phyloP scores from a whole-genome alignment of 345 rosid genomes.

The Arabidopsis thaliana region DNA sequence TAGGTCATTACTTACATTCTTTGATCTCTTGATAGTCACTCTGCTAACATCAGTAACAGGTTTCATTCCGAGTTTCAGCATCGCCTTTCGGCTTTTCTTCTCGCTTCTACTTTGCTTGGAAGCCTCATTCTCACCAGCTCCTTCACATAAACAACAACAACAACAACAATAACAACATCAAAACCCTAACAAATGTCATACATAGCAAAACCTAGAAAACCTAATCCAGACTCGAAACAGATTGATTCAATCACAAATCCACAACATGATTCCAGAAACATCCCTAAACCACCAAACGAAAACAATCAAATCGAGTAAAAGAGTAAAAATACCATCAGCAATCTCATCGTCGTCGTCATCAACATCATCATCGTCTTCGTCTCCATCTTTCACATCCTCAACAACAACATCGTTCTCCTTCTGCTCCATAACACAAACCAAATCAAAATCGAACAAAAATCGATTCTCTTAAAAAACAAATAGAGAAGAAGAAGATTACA shows the following conservation, averaged over 20 bases:
- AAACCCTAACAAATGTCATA: background rate
- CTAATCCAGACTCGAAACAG: background rate
- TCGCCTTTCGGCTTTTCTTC: constrained; percentile 87
- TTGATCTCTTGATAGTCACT: constrained; percentile 86
- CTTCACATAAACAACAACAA: constrained; percentile 4
- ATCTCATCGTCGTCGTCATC: constrained; percentile 74
- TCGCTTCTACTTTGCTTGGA: constrained; percentile 91
- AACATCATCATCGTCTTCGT: constrained; percentile 70
- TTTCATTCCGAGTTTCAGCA: constrained; percentile 88
- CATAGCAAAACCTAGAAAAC: background rate
- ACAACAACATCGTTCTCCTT: constrained; percentile 46
- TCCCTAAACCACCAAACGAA: background rate
- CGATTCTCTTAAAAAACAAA: background rate
- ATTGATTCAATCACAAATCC: constrained; percentile 16
- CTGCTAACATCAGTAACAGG: constrained; percentile 80
- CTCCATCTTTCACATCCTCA: constrained; percentile 83
- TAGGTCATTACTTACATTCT: constrained; percentile 51
- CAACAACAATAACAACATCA: constrained; percentile 5
- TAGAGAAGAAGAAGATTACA: background rate
- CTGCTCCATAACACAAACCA: constrained; percentile 15
- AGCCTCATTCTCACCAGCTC: constrained; percentile 69
- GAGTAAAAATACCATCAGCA: constrained; percentile 49
- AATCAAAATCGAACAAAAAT: background rate
- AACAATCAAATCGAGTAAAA: constrained; percentile 9
- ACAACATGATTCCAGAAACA: background rate